phyloP scores from a whole-genome alignment of 192 early-diverging fungal species.

The Lunasporangiospora selenospora region DNA sequence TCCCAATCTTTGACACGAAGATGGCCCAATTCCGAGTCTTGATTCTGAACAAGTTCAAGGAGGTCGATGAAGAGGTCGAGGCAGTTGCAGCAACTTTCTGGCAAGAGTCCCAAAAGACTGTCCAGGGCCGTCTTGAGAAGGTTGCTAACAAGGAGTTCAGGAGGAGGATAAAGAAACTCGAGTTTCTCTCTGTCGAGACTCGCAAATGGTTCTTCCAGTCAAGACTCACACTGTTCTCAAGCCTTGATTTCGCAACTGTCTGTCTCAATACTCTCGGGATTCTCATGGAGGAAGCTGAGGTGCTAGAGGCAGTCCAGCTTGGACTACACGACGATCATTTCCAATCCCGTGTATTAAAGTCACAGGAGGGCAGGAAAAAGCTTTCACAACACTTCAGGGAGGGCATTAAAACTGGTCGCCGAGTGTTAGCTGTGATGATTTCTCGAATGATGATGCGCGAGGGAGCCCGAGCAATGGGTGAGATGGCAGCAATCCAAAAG shows the following conservation, averaged over 20 bases:
- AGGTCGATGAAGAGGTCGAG: slow-evolving; percentile 50
- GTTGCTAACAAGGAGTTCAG: slow-evolving; percentile 72
- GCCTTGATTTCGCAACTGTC: slow-evolving; percentile 60
- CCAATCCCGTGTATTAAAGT: slow-evolving; percentile 62
- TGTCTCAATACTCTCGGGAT: slow-evolving; percentile 67
- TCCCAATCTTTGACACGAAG: slow-evolving; percentile 43
- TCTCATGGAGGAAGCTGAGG: slow-evolving; percentile 78
- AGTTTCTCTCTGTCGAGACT: slow-evolving; percentile 61
- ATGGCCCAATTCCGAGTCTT: slow-evolving; percentile 43
- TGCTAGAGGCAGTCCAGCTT: slow-evolving; percentile 66
- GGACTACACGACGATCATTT: slow-evolving; percentile 50
- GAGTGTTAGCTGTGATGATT: slow-evolving; percentile 73
- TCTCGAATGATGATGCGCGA: slow-evolving; percentile 79
- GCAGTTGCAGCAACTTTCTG: slow-evolving; percentile 25
- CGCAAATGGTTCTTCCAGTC: slow-evolving; percentile 64
- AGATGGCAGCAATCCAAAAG: slow-evolving; percentile 58
- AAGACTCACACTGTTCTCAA: slow-evolving; percentile 62
- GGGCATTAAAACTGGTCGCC: slow-evolving; percentile 71
- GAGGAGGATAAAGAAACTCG: slow-evolving; percentile 68
- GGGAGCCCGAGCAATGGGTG: slow-evolving; percentile 72
- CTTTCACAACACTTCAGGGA: slow-evolving; percentile 74
- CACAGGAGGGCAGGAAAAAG: slow-evolving; percentile 63
- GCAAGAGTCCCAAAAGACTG: slow-evolving; percentile 58
- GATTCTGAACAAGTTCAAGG: slow-evolving; percentile 46
- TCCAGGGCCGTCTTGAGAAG: slow-evolving; percentile 61